A percentile compares a stretch with the other conserved stretches of the same genome.
These are phyloP conservation scores for Lanmaoa rubissima DNA, from an alignment of 768 basidiomycete species.

Conservation along the genomic window DNA sequence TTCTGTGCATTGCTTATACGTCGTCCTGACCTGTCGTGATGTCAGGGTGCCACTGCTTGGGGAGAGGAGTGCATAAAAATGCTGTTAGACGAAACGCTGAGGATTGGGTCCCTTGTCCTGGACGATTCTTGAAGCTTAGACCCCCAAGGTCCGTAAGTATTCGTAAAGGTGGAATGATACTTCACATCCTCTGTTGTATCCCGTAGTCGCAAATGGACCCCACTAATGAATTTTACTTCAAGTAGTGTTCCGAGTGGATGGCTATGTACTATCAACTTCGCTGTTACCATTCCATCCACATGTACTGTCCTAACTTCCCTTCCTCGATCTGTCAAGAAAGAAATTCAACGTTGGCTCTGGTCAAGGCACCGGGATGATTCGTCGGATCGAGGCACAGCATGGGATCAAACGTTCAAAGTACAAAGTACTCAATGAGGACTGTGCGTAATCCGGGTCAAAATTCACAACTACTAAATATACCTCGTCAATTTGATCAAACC, in stretches of 20 bases:
- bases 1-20: background rate
- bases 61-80: slow-evolving; percentile 16
- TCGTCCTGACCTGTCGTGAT: background rate
- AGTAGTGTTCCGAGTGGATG: background rate
- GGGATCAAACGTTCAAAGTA: background rate
- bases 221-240: background rate
- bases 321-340: no score
- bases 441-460: background rate
- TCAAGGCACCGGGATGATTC: background rate
- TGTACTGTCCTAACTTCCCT: no score
- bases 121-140: background rate
- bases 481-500: background rate
- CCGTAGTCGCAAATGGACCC: background rate
- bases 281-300: background rate
- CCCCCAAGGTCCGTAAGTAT: no score
- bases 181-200: background rate
- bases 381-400: background rate
- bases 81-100: slow-evolving; percentile 15
- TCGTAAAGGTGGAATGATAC: background rate
- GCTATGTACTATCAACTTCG: background rate
- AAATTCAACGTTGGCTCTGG: background rate
- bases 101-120: slow-evolving; percentile 15
- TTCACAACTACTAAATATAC: background rate
- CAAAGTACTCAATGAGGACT: background rate
- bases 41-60: slow-evolving; percentile 21